Base-by-base conservation (phyloP, 1,139 yeast genomes). In the Komagataea norvegica region DNA sequence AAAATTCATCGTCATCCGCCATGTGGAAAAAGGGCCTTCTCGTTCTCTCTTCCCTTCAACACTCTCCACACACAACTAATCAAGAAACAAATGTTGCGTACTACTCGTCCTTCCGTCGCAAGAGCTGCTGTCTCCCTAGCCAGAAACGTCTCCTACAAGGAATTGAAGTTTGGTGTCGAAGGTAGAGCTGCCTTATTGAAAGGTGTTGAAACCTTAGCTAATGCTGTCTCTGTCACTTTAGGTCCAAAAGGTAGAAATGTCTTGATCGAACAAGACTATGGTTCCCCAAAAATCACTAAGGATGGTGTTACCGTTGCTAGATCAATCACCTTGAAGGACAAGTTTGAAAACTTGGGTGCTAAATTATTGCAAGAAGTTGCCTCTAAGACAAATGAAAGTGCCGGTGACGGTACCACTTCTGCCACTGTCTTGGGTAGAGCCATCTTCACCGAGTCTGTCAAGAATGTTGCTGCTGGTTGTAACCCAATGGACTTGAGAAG, bases 171-270 rank as follows among this genome's bases (percentile, higher is more conserved):
- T 62, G 98, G 98, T 46, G 96, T 91, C 46, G 98, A 91, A 66
- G 98, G 96, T 57, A 80, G 98, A 67, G 98, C 98, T 44, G 94
- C 98, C 37, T 72, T 91, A 31, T 73, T 91, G 56, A 86, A 80
- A 64, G 98, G 98, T 69, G 97, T 91, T 48, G 96, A 91, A 64
- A 84, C 93, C 42, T 74, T 91, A 55, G 98, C 97, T 40, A 93
- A 87, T 61, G 98, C 98, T 20, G 98, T 91, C 42, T 83, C 95
- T 27, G 96, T 93, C 43, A 91, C 98, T 31, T 73, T 91, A 51
- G 98, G 98, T 45, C 98, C 98, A 60, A 91, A 91, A 68, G 98
- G 98, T 60, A 83, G 98, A 69, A 91, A 91, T 59, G 98, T 91
- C 35, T 77, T 91, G 58, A 91, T 91, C 59, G 98, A 91, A 69